Evolutionary conservation across 83 land plant species (phyloP).

Genomic region (Picea mariana): DNA sequence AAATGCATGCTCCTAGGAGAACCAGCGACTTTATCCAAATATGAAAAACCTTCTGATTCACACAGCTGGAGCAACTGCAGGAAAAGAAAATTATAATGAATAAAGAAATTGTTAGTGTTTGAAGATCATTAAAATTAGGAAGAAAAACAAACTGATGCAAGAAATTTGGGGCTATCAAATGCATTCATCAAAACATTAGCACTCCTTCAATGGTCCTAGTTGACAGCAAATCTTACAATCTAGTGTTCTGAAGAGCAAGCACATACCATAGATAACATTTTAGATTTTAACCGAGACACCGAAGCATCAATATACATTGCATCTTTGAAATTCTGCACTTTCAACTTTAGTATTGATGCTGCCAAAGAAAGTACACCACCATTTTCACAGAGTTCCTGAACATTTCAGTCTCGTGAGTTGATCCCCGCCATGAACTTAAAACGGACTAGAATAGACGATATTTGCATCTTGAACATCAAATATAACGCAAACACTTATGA

Average conservation of each 20-base stretch:
- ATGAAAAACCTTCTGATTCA: conserved; percentile 82
- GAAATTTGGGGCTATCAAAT: not conserved
- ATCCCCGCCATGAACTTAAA: not conserved
- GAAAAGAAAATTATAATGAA: conserved; percentile 8
- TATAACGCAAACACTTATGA: not conserved
- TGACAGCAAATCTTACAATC: not conserved
- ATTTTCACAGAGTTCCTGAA: conserved; percentile 75
- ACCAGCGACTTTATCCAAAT: conserved; percentile 84
- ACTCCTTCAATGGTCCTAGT: not conserved
- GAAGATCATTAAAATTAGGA: not conserved
- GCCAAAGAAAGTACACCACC: conserved; percentile 76
- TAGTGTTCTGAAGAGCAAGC: not conserved
- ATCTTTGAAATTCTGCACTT: conserved; percentile 36
- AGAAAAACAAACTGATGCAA: not conserved
- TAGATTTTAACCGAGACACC: conserved; percentile 78
- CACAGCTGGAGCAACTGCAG: conserved; percentile 81
- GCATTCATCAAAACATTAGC: conserved; percentile 3
- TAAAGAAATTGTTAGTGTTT: not conserved
- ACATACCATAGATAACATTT: conserved; percentile 76
- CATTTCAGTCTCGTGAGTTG: not conserved
- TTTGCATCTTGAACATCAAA: conserved; percentile 3
- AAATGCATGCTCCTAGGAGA: conserved; percentile 59
- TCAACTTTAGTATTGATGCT: conserved; percentile 53
- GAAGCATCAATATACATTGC: conserved; percentile 46
- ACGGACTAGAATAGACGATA: not conserved